These are phyloP conservation scores for Pseudozyma sp. DNA, from an alignment of 1,284 basidiomycete species.

Conservation along the genomic window DNA sequence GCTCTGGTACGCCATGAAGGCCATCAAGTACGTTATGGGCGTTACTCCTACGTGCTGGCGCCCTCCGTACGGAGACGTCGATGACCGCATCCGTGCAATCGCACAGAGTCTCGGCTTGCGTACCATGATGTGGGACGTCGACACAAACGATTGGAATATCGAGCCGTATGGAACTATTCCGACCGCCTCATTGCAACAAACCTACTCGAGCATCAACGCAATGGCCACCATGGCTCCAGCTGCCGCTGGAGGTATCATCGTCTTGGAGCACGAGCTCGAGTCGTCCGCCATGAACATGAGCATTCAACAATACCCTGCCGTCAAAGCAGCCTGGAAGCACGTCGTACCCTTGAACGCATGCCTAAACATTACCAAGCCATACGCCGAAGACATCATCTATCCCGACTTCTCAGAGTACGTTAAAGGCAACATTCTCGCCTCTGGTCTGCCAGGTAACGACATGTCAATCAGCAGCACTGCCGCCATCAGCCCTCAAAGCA, in stretches of 20 bases:
- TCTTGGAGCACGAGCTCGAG: slow-evolving; percentile 63
- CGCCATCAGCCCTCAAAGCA: slow-evolving; percentile 12
- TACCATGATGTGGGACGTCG: slow-evolving; percentile 72
- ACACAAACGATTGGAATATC: slow-evolving; percentile 70
- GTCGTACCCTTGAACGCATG: slow-evolving; percentile 61
- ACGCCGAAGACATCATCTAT: slow-evolving; percentile 70
- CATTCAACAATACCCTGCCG: slow-evolving; percentile 48
- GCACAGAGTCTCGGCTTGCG: slow-evolving; percentile 71
- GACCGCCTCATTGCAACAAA: slow-evolving; percentile 62
- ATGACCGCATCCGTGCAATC: slow-evolving; percentile 73
- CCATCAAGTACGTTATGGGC: slow-evolving; percentile 72
- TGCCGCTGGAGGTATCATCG: slow-evolving; percentile 68
- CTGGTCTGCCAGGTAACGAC: slow-evolving; percentile 38
- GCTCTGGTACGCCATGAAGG: slow-evolving; percentile 72
- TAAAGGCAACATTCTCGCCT: slow-evolving; percentile 37
- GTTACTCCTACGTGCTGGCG: slow-evolving; percentile 71
- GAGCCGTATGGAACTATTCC: slow-evolving; percentile 65
- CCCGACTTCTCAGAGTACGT: slow-evolving; percentile 49
- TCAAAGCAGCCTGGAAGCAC: slow-evolving; percentile 54
- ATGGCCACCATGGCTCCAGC: slow-evolving; percentile 65
- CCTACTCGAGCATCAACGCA: slow-evolving; percentile 70
- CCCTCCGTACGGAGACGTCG: slow-evolving; percentile 72
- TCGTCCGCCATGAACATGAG: slow-evolving; percentile 52
- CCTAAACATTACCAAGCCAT: slow-evolving; percentile 67
- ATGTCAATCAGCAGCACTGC: slow-evolving; percentile 24